Conservation (phyloP, 306 rosid genomes). For the Dryas alaskensis region DNA sequence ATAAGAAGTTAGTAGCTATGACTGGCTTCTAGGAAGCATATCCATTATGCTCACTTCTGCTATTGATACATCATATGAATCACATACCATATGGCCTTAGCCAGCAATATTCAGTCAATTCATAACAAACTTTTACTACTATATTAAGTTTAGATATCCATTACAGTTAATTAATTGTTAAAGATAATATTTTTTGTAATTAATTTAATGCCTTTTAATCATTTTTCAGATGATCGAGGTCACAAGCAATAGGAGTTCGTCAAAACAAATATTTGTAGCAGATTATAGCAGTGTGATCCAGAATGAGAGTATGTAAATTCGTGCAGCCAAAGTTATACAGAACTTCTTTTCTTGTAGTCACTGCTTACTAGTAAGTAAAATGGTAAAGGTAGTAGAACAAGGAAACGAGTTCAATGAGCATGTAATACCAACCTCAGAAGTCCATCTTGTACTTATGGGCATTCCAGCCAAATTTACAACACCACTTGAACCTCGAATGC, state of each 20-base stretch:
- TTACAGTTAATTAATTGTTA: background rate
- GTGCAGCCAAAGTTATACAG: background rate
- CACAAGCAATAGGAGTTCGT: background rate
- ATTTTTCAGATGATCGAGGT: background rate
- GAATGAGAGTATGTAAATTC: background rate
- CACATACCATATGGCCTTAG: background rate
- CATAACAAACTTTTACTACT: background rate
- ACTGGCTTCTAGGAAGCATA: constrained; percentile 15
- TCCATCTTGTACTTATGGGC: constrained; percentile 96
- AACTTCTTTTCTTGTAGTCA: background rate
- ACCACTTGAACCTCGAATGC: constrained; percentile 77
- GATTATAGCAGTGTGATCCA: background rate
- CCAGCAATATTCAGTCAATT: background rate
- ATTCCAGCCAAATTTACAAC: constrained; percentile 94
- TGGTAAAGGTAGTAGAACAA: constrained; percentile 6
- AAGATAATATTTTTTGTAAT: background rate
- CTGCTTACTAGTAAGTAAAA: background rate
- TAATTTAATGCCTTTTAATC: background rate
- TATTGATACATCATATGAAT: background rate
- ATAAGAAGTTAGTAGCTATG: constrained; percentile 13
- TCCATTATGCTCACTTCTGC: background rate
- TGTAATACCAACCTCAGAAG: constrained; percentile 64
- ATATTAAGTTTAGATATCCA: background rate
- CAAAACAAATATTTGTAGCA: background rate
- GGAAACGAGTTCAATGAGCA: constrained; percentile 24